Percentiles rank a stretch among this genome's conserved stretches.
phyloP scores from a whole-genome alignment of 768 basidiomycete species.

The Trametes meyenii region DNA sequence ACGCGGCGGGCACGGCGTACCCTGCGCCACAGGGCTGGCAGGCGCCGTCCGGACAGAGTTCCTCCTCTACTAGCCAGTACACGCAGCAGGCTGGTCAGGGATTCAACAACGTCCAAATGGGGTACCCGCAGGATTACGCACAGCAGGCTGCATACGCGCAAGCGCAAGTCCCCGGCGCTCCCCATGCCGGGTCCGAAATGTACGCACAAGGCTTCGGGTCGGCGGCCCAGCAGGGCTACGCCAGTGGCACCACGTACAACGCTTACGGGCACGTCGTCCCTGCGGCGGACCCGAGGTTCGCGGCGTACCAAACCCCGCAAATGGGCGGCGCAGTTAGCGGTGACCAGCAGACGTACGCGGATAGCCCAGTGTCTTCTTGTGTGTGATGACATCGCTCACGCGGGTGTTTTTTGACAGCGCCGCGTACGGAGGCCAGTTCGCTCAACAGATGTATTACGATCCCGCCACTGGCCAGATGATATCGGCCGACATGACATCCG shows the following conservation, averaged over 20 bases:
- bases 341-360: constrained; percentile 10
- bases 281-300: constrained; percentile 11
- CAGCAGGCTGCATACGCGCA: constrained; percentile 5
- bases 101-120: constrained; percentile 7
- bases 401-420: background rate
- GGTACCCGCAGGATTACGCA: constrained; percentile 2
- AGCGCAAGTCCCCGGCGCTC: background rate
- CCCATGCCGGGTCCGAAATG: constrained; percentile 1
- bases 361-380: background rate
- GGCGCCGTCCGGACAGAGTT: background rate
- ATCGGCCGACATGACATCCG: constrained; percentile 9
- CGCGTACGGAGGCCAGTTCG: constrained; percentile 10
- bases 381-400: background rate
- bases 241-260: constrained; percentile 12
- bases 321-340: constrained; percentile 1
- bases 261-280: constrained; percentile 13
- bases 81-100: background rate
- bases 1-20: constrained; percentile 7
- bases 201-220: constrained; percentile 13
- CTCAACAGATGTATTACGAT: constrained; percentile 18
- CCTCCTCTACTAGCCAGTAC: background rate
- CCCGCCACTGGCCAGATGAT: constrained; percentile 16
- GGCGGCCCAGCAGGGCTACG: constrained; percentile 11
- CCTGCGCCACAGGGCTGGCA: constrained; percentile 18
- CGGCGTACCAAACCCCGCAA: constrained; percentile 11